Conservation (phyloP, 2,329 filamentous ascomycete species). For the Xylogone sp. region DNA sequence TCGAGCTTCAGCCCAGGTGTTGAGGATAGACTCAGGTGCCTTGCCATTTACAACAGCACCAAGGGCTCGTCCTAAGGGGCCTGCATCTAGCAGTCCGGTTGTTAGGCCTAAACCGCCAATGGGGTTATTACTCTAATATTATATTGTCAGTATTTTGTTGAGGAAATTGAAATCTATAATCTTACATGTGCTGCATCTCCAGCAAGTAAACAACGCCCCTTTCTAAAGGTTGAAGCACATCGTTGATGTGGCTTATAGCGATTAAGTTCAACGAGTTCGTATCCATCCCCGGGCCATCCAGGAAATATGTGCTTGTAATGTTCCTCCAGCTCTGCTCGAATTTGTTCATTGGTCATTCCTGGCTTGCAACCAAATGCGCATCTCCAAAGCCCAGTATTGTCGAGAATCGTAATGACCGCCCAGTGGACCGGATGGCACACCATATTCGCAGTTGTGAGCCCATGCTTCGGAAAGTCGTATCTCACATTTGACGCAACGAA, state of each 20-base stretch:
- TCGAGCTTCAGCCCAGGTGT: not conserved
- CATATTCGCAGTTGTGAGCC: not conserved
- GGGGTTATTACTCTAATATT: not conserved
- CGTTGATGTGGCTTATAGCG: not conserved
- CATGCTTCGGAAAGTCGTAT: not conserved
- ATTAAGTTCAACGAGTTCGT: not conserved
- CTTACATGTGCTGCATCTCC: not conserved
- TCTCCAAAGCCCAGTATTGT: not conserved
- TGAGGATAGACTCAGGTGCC: not conserved
- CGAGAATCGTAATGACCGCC: not conserved
- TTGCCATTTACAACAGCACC: not conserved
- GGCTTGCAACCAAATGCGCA: not conserved
- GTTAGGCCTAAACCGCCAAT: not conserved
- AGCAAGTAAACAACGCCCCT: not conserved
- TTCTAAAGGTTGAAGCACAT: not conserved
- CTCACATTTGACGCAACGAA: not conserved
- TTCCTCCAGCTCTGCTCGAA: not conserved
- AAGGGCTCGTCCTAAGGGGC: not conserved
- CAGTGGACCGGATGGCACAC: not conserved
- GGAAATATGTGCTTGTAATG: not conserved
- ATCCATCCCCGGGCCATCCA: not conserved
- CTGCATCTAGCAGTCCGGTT: not conserved
- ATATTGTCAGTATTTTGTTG: not conserved
- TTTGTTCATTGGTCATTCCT: not conserved
- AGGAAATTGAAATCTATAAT: not conserved